Percentiles rank a stretch among this genome's conserved stretches.
Conservation (phyloP, 1,139 yeast genomes). For the Pichia sp. region DNA sequence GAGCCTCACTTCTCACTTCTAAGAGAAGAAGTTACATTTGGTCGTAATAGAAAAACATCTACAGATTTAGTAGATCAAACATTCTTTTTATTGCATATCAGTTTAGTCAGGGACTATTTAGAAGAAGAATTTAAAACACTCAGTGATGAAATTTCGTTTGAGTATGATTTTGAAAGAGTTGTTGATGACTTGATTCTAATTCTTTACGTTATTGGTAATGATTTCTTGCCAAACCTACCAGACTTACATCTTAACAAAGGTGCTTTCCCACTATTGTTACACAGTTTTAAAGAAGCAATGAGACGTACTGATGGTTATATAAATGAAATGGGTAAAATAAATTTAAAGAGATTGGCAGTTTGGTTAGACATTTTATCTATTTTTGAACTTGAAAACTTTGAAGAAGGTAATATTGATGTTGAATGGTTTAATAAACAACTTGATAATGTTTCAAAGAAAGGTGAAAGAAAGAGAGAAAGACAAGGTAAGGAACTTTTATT, state of each 20-base stretch:
- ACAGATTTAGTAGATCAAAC: slow-evolving; percentile 70
- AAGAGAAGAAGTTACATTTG: slow-evolving; percentile 94
- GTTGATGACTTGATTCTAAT: slow-evolving; percentile 90
- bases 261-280: slow-evolving; percentile 84
- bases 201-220: slow-evolving; percentile 94
- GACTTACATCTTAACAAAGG: slow-evolving; percentile 91
- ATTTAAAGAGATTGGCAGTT: slow-evolving; percentile 59
- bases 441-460: slow-evolving; percentile 69
- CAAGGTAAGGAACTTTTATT: slow-evolving; percentile 61
- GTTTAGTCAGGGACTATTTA: slow-evolving; percentile 84
- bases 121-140: slow-evolving; percentile 78
- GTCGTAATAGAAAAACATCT: slow-evolving; percentile 39
- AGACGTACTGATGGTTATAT: slow-evolving; percentile 75
- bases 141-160: slow-evolving; percentile 51
- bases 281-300: slow-evolving; percentile 79
- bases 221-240: slow-evolving; percentile 96
- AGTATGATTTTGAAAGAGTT: slow-evolving; percentile 79
- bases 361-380: slow-evolving; percentile 68
- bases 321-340: slow-evolving; percentile 75
- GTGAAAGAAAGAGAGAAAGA: slow-evolving; percentile 60
- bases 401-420: slow-evolving; percentile 72
- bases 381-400: slow-evolving; percentile 77
- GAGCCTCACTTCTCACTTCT: slow-evolving; percentile 93
- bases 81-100: slow-evolving; percentile 75
- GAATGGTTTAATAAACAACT: slow-evolving; percentile 88